Conservation (phyloP, 2,329 filamentous ascomycete genomes). For the Zymoseptoria crescenta region DNA sequence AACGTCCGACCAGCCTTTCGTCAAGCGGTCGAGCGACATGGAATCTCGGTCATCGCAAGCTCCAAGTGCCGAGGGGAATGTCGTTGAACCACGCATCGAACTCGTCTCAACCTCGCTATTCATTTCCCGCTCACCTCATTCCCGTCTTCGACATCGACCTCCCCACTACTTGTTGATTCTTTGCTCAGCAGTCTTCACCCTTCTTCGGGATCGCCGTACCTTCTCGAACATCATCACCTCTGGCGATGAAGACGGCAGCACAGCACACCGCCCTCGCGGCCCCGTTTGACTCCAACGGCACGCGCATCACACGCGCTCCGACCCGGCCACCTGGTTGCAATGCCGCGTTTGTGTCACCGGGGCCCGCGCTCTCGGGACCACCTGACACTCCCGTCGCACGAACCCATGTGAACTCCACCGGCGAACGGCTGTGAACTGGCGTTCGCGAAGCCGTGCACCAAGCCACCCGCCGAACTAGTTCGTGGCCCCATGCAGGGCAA, state of each 20-base stretch:
- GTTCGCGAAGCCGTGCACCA: background rate
- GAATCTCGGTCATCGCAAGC: background rate
- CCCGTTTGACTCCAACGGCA: background rate
- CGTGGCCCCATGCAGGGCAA: background rate
- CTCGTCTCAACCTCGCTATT: too few species aligned
- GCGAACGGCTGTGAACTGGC: background rate
- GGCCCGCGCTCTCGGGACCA: too few species aligned
- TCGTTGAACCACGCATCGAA: background rate
- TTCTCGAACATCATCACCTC: too few species aligned
- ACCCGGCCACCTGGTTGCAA: background rate
- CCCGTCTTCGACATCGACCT: too few species aligned
- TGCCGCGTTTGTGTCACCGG: background rate
- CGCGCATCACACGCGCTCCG: background rate
- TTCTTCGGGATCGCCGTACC: too few species aligned
- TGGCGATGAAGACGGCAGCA: too few species aligned
- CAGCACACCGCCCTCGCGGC: background rate
- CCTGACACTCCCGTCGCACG: background rate
- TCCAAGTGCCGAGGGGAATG: background rate
- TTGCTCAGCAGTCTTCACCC: too few species aligned
- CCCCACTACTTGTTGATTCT: too few species aligned
- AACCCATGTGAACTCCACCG: background rate
- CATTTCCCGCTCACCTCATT: too few species aligned
- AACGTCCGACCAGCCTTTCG: background rate
- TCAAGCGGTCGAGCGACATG: background rate
- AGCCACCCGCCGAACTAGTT: background rate